Conservation (phyloP, 768 basidiomycete species). For the Lactarius sp. region DNA sequence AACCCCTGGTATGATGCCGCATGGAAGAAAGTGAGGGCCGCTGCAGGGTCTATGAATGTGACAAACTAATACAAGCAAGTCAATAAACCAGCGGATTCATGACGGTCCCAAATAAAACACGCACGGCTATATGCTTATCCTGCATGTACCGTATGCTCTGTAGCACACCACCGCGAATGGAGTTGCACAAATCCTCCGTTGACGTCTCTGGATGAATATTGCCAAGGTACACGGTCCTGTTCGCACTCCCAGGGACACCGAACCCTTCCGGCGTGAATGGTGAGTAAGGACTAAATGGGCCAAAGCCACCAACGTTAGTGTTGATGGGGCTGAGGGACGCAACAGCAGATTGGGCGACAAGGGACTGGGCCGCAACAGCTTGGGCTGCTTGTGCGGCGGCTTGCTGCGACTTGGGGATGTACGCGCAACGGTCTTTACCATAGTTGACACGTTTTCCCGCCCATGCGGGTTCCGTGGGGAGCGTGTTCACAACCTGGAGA, state of each 20-base stretch:
- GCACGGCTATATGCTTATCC: conserved; percentile 94
- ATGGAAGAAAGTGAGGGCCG: conserved; percentile 92
- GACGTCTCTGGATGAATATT: conserved; percentile 97
- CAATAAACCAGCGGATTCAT: conserved; percentile 8
- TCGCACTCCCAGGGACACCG: conserved; percentile 54
- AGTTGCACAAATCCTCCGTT: conserved; percentile 92
- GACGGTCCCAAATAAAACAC: conserved; percentile 31
- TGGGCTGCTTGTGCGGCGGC: conserved; percentile 83
- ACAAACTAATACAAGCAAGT: conserved; percentile 58
- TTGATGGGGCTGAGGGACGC: conserved; percentile 34
- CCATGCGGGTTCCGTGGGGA: conserved; percentile 91
- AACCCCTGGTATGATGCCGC: conserved; percentile 87
- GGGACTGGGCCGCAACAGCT: conserved; percentile 78
- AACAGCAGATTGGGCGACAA: conserved; percentile 48
- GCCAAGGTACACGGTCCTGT: conserved; percentile 92
- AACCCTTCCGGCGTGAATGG: conserved; percentile 44
- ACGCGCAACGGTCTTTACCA: conserved; percentile 97
- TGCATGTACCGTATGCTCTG: conserved; percentile 94
- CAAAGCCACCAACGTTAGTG: conserved; percentile 30
- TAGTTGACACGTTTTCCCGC: conserved; percentile 96
- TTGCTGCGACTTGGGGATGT: conserved; percentile 93
- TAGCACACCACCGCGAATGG: conserved; percentile 92
- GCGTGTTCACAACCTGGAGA: conserved; percentile 80
- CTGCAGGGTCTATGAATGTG: conserved; percentile 91
- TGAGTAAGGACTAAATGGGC: conserved; percentile 48